phyloP scores from a whole-genome alignment of 805 yeast species.

The Saturnispora gosingensis region DNA sequence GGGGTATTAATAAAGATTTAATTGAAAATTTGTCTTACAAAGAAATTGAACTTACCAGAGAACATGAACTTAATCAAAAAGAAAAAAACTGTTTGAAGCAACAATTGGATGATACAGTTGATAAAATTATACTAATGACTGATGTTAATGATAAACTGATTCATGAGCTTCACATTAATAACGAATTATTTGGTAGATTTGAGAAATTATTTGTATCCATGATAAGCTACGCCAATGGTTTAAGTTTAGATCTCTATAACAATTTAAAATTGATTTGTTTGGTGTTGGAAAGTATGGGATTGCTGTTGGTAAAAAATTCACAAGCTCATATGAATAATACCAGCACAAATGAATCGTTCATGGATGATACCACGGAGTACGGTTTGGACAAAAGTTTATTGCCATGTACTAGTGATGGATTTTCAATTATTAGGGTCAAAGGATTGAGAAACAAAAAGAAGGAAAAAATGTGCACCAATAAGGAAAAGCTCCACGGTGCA shows the following conservation, averaged over 20 bases:
- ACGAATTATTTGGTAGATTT: slow-evolving; percentile 16
- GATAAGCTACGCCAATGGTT: slow-evolving; percentile 31
- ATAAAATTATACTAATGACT: slow-evolving; percentile 33
- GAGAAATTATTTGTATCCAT: slow-evolving; percentile 18
- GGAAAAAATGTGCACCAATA: slow-evolving; percentile 12
- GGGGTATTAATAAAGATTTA: slow-evolving; percentile 48
- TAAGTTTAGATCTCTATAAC: slow-evolving; percentile 30
- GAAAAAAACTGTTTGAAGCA: slow-evolving; percentile 40
- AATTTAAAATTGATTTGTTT: slow-evolving; percentile 43
- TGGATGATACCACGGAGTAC: slow-evolving; percentile 2
- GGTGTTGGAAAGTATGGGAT: slow-evolving; percentile 67
- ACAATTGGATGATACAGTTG: slow-evolving; percentile 43
- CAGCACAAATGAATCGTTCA: not conserved
- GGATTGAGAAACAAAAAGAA: slow-evolving; percentile 51
- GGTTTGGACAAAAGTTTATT: not conserved
- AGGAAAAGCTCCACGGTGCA: slow-evolving; percentile 1
- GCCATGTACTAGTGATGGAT: slow-evolving; percentile 22
- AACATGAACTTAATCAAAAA: slow-evolving; percentile 38
- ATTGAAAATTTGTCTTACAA: slow-evolving; percentile 59
- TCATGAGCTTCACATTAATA: slow-evolving; percentile 19
- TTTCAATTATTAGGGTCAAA: slow-evolving; percentile 64
- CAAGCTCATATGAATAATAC: not conserved
- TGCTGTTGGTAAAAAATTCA: slow-evolving; percentile 41
- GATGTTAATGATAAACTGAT: slow-evolving; percentile 29
- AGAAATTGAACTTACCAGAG: slow-evolving; percentile 49